These are phyloP conservation scores for Fusarium sulawesiense DNA, from an alignment of 2,329 filamentous ascomycete genomes.

Conservation along the genomic window DNA sequence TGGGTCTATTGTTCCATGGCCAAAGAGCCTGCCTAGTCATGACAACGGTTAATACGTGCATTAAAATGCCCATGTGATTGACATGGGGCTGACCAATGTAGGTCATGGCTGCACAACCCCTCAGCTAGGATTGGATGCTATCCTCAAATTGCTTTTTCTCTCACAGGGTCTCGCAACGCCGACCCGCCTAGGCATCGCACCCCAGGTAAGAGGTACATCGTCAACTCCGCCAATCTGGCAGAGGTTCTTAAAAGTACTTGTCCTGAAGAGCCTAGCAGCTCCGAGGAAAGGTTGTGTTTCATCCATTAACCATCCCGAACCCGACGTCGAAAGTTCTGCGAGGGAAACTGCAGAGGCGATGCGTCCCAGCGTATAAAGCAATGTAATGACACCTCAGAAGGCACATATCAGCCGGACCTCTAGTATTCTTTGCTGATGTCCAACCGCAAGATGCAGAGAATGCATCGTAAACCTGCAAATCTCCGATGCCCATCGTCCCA, in stretches of 20 bases:
- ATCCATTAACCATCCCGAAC: slow-evolving; percentile 13
- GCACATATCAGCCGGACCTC: slow-evolving; percentile 14
- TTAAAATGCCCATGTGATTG: slow-evolving; percentile 45
- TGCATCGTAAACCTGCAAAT: slow-evolving; percentile 26
- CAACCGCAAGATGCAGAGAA: slow-evolving; percentile 15
- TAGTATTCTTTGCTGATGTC: slow-evolving; percentile 4
- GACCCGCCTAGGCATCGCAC: slow-evolving; percentile 23
- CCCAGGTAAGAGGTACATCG: slow-evolving; percentile 39
- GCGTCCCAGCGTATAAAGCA: slow-evolving; percentile 17
- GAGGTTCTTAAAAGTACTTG: slow-evolving; percentile 38
- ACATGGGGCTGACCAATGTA: slow-evolving; percentile 41
- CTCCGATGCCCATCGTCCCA: not conserved
- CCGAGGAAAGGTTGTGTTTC: slow-evolving; percentile 16
- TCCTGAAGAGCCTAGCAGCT: slow-evolving; percentile 16
- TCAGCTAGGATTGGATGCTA: slow-evolving; percentile 38
- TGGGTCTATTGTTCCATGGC: slow-evolving; percentile 39
- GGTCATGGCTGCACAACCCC: slow-evolving; percentile 41
- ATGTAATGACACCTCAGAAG: slow-evolving; percentile 24
- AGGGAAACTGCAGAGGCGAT: slow-evolving; percentile 12
- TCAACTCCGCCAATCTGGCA: slow-evolving; percentile 14
- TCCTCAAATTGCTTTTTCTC: slow-evolving; percentile 40
- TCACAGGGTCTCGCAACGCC: slow-evolving; percentile 32
- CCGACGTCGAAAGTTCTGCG: slow-evolving; percentile 10
- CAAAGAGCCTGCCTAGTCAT: slow-evolving; percentile 43
- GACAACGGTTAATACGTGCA: slow-evolving; percentile 35